Evolutionary conservation across 106 monocot species (phyloP).

Genomic region (Ottelia alismoides): DNA sequence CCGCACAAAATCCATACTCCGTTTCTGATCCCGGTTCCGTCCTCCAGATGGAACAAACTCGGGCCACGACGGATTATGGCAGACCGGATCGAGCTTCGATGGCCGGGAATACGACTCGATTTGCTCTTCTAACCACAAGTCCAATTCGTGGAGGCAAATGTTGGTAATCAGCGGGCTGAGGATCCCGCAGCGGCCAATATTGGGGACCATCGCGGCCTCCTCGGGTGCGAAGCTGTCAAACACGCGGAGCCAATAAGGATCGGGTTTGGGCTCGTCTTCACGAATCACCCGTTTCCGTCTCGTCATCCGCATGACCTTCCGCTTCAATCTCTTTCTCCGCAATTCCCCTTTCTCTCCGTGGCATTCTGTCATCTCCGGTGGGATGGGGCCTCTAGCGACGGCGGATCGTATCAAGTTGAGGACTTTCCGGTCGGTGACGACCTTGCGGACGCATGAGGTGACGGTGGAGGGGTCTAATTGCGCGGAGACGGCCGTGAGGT

Average conservation of each 20-base stretch:
- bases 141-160: slow-evolving; percentile 70
- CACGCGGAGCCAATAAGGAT: slow-evolving; percentile 90
- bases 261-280: slow-evolving; percentile 96
- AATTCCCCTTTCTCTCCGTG: slow-evolving; percentile 23
- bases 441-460: slow-evolving; percentile 47
- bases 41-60: slow-evolving; percentile 97
- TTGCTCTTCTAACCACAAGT: slow-evolving; percentile 84
- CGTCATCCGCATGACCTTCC: slow-evolving; percentile 91
- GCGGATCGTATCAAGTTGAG: slow-evolving; percentile 79
- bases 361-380: slow-evolving; percentile 40
- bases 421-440: slow-evolving; percentile 74
- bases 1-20: slow-evolving; percentile 88
- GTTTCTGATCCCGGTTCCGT: slow-evolving; percentile 87
- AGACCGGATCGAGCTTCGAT: slow-evolving; percentile 70
- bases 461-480: slow-evolving; percentile 40
- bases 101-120: slow-evolving; percentile 80
- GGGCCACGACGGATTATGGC: slow-evolving; percentile 94
- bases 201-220: slow-evolving; percentile 67
- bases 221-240: slow-evolving; percentile 94
- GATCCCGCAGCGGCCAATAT: slow-evolving; percentile 86
- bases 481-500: slow-evolving; percentile 56
- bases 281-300: slow-evolving; percentile 71
- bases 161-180: slow-evolving; percentile 79
- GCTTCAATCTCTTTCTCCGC: slow-evolving; percentile 65
- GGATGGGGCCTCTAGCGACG: no score